Evolutionary conservation across 2,329 filamentous ascomycete genomes (phyloP).

Genomic region (Elsinoe batatas): DNA sequence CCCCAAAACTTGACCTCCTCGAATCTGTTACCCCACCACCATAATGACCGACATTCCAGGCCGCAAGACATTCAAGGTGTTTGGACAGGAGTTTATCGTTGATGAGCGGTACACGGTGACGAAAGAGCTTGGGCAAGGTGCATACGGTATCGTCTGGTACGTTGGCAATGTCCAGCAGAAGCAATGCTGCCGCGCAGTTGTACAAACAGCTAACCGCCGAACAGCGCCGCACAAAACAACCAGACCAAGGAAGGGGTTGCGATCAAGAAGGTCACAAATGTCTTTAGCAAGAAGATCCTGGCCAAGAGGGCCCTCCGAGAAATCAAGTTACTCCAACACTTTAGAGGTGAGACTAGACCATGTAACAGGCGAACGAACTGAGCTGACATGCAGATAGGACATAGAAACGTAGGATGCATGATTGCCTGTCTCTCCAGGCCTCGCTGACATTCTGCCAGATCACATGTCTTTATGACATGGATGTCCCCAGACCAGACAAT

Average conservation of each 20-base stretch:
- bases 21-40: background rate
- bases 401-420: constrained; percentile 35
- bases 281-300: constrained; percentile 99
- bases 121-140: constrained; percentile 95
- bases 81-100: constrained; percentile 98
- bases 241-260: constrained; percentile 88
- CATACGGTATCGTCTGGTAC: constrained; percentile 97
- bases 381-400: constrained; percentile 25
- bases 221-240: constrained; percentile 82
- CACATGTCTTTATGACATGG: constrained; percentile 98
- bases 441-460: constrained; percentile 50
- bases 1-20: background rate
- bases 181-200: background rate
- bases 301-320: constrained; percentile 95
- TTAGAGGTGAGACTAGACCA: constrained; percentile 45
- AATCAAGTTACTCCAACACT: constrained; percentile 98
- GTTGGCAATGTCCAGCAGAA: constrained; percentile 19
- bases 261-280: constrained; percentile 99
- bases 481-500: constrained; percentile 87
- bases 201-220: constrained; percentile 11
- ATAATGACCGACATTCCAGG: constrained; percentile 52
- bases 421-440: background rate
- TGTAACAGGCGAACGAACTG: background rate
- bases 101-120: constrained; percentile 97
- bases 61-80: constrained; percentile 97